A percentile compares a stretch with the other conserved stretches of the same genome.
These are phyloP conservation scores for Lasiodiplodia gonubiensis DNA, from an alignment of 2,329 filamentous ascomycete genomes.

Conservation along the genomic window DNA sequence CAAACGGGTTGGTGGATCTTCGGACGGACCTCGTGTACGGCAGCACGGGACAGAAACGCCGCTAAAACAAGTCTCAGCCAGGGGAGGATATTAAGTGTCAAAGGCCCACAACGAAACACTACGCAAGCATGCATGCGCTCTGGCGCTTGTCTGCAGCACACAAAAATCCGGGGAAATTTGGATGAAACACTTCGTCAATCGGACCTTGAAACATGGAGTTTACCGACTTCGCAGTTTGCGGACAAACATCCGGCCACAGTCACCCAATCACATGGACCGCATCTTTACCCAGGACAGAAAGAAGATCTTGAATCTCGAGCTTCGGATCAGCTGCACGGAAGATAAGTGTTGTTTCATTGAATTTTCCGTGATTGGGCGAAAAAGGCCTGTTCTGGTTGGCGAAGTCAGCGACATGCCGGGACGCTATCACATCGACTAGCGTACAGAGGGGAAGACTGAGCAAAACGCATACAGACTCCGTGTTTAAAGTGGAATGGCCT, in stretches of 20 bases:
- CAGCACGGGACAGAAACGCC: constrained; percentile 16
- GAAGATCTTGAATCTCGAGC: background rate
- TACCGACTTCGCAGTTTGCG: background rate
- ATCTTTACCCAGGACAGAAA: background rate
- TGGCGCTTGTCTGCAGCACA: constrained; percentile 1
- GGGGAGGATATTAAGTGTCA: constrained; percentile 7
- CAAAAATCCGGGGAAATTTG: constrained; percentile 18
- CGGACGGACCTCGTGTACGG: constrained; percentile 9
- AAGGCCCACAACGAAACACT: background rate
- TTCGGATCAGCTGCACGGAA: background rate
- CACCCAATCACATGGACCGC: background rate
- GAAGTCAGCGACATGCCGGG: background rate
- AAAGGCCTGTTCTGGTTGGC: background rate
- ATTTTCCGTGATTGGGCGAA: background rate
- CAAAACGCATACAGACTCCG: background rate
- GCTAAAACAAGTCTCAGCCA: constrained; percentile 4
- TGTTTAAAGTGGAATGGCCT: constrained; percentile 20
- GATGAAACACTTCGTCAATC: constrained; percentile 8
- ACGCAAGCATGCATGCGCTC: background rate
- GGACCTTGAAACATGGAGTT: constrained; percentile 7
- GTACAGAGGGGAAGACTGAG: background rate
- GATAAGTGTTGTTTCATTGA: background rate
- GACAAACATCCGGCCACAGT: background rate
- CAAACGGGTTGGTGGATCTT: constrained; percentile 12
- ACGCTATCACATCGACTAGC: background rate